Evolutionary conservation across 176 grass and related monocot genomes (phyloP).

Genomic region (Oryza glaberrima): DNA sequence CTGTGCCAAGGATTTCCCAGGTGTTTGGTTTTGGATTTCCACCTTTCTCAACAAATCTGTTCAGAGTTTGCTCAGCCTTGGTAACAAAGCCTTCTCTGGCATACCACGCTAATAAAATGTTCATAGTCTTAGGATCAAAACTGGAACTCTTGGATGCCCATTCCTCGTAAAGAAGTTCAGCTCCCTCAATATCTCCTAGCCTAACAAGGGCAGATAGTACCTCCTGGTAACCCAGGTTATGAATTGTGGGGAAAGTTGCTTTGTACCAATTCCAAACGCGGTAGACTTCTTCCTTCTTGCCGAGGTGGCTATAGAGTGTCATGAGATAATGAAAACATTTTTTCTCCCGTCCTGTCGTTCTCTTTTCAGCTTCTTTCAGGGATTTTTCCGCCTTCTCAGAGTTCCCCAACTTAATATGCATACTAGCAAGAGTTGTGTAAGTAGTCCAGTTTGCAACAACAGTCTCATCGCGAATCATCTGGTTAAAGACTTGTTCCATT

Average conservation of each 20-base stretch:
- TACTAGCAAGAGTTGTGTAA: constrained; percentile 84
- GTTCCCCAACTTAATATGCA: constrained; percentile 70
- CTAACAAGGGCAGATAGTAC: constrained; percentile 73
- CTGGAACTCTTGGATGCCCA: constrained; percentile 63
- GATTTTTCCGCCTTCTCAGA: constrained; percentile 76
- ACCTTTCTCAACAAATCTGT: constrained; percentile 71
- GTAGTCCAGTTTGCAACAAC: constrained; percentile 90
- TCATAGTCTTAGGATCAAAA: constrained; percentile 78
- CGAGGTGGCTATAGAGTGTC: constrained; percentile 71
- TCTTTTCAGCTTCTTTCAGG: constrained; percentile 80
- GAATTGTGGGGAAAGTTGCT: constrained; percentile 68
- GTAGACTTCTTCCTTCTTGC: constrained; percentile 83
- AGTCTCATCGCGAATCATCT: constrained; percentile 68
- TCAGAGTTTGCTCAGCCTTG: constrained; percentile 65
- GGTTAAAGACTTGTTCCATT: constrained; percentile 66
- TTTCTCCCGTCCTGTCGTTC: constrained; percentile 73
- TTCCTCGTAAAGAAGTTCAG: constrained; percentile 84
- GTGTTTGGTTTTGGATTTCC: constrained; percentile 72
- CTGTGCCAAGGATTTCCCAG: constrained; percentile 82
- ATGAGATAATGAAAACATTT: constrained; percentile 83
- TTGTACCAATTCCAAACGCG: constrained; percentile 94
- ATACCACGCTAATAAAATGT: constrained; percentile 85
- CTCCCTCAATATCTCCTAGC: constrained; percentile 75
- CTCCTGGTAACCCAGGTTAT: constrained; percentile 80
- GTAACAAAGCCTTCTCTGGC: constrained; percentile 59